Base-by-base conservation (phyloP, 495 filamentous ascomycete species). In the Penicillium argentinense region DNA sequence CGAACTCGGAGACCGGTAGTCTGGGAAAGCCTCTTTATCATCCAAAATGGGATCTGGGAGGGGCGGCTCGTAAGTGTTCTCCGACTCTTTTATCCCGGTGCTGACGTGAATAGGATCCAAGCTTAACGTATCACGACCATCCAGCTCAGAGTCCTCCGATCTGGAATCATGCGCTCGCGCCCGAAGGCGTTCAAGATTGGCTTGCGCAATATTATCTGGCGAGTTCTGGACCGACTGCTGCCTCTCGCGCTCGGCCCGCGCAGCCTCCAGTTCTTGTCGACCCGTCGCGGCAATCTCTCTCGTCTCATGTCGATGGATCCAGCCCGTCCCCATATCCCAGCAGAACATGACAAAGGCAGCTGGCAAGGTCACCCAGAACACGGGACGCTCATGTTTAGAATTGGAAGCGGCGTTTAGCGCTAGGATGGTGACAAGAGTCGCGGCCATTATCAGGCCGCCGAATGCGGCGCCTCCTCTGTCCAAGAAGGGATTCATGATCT, bases 401-500 rank as follows among this genome's bases (percentile, higher is more conserved):
- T 67, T 54, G n/a, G 59, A 74, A 1, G 74, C 68, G 26, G 82
- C 83, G 47, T 86, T 86, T 3, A 85, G 41, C 0, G 69, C 76
- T 18, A 86, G 67, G 4, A 84, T 57, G 1, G 78, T 79, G 42
- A 82, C 67, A 14, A 86, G 71, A 0, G 81, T 83, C 0, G 73
- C 69, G 4, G 81, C 70, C 80, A 86, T 85, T 44, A 86, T 70
- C 25, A 79, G 30, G 3, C 68, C 77, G 14, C 81, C 82, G 39
- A 85, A 83, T 0, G 66, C 66, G 1, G 83, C 83, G 22, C 83
- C 77, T 9, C 63, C 57, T 57, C 81, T 84, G 56, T 86, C 83
- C 9, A 86, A 49, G 54, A 82, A 86, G 1, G 83, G 83, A 48
- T 86, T 85, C 78, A 86, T 80, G 59, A 86, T 83, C 56, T 85